phyloP scores from a whole-genome alignment of 225 moss, liverwort and hornwort species.

The Rhytidiadelphus loreus region DNA sequence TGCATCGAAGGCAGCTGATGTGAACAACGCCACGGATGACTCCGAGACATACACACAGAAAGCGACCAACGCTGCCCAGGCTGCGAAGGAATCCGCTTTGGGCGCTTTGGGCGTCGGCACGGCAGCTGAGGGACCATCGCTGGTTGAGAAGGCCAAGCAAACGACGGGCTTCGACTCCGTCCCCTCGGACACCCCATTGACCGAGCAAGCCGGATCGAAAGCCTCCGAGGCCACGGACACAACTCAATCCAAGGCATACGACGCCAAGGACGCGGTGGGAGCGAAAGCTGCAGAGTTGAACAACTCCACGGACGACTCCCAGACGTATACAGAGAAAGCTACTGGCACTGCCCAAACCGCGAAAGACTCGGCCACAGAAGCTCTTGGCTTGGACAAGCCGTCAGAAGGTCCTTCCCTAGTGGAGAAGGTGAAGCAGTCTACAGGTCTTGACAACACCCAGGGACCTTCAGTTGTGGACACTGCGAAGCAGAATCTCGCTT shows the following conservation, averaged over 20 bases:
- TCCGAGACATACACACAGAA: slow-evolving; percentile 16
- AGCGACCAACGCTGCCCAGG: neutral
- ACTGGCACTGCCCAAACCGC: neutral
- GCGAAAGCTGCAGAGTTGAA: slow-evolving; percentile 8
- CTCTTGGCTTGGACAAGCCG: neutral
- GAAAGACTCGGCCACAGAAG: neutral
- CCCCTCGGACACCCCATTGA: neutral
- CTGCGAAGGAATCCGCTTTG: neutral
- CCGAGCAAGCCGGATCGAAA: neutral
- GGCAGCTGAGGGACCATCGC: neutral
- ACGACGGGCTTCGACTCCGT: neutral
- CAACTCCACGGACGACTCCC: slow-evolving; percentile 3
- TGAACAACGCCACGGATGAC: slow-evolving; percentile 12
- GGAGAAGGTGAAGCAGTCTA: neutral
- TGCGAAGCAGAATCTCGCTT: neutral
- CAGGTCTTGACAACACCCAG: neutral
- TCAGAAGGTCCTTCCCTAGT: neutral
- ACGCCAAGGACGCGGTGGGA: neutral
- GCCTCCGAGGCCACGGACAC: neutral
- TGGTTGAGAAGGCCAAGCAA: neutral
- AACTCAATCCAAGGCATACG: neutral
- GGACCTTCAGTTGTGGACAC: slow-evolving; percentile 3
- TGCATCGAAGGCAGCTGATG: neutral
- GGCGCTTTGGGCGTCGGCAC: neutral
- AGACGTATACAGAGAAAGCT: slow-evolving; percentile 20